A percentile compares a stretch with the other conserved stretches of the same genome.
These are phyloP conservation scores for Limonium bicolor DNA, from an alignment of 148 eudicot species.

Conservation along the genomic window DNA sequence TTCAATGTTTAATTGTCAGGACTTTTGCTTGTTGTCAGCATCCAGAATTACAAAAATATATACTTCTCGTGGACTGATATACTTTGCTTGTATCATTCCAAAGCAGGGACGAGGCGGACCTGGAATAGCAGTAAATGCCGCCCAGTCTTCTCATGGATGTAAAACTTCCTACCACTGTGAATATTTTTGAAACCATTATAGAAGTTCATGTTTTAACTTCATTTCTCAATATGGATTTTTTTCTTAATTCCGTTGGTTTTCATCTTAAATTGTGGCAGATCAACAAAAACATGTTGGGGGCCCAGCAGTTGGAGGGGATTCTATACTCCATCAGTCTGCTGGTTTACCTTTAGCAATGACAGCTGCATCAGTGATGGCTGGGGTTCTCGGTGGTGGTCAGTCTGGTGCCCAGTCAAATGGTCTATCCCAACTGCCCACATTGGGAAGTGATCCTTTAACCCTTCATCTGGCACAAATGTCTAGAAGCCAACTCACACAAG, in stretches of 20 bases:
- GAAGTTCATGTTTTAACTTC: no score
- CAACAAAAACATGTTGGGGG: conserved; percentile 53
- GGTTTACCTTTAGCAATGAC: conserved; percentile 69
- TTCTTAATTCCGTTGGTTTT: no score
- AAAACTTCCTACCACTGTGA: neutral
- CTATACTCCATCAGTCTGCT: conserved; percentile 46
- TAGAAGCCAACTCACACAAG: conserved; percentile 56
- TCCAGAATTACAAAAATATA: no score
- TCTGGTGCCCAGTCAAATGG: conserved; percentile 27
- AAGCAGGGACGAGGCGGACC: conserved; percentile 96
- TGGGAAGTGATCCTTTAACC: conserved; percentile 70
- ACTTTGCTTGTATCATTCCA: conserved; percentile 5
- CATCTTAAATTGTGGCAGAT: conserved; percentile 21
- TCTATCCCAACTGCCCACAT: conserved; percentile 30
- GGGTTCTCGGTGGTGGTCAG: conserved; percentile 82
- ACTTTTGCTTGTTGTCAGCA: neutral
- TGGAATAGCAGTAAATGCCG: conserved; percentile 55
- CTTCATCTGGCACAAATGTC: conserved; percentile 87
- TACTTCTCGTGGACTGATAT: no score
- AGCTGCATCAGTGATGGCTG: conserved; percentile 82
- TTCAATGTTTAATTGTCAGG: no score
- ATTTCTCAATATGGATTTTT: no score
- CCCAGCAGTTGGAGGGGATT: conserved; percentile 30
- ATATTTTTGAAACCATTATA: no score
- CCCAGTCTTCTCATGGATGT: conserved; percentile 22